A percentile compares a stretch with the other conserved stretches of the same genome.
These are phyloP conservation scores for Leccinellum luteum DNA, from an alignment of 768 basidiomycete species.

Conservation along the genomic window DNA sequence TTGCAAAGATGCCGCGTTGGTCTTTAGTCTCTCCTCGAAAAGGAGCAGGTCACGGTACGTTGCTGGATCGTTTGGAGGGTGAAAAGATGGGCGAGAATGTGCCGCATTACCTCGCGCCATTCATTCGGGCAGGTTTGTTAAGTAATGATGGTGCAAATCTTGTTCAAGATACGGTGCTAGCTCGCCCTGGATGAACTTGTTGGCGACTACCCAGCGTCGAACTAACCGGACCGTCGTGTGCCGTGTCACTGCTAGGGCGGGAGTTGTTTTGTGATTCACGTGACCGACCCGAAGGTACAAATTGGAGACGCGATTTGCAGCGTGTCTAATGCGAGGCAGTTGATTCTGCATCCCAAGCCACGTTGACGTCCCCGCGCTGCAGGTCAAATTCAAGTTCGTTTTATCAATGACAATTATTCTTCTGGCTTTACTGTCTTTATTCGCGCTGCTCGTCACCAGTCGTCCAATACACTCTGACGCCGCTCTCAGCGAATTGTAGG, in stretches of 20 bases:
- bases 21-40: conserved; percentile 96
- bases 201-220: not conserved
- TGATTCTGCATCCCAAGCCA: conserved; percentile 17
- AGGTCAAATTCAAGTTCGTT: not conserved
- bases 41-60: conserved; percentile 87
- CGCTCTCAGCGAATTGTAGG: conserved; percentile 29
- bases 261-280: conserved; percentile 17
- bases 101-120: conserved; percentile 25
- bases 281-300: conserved; percentile 19
- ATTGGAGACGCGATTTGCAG: conserved; percentile 20
- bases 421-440: conserved; percentile 38
- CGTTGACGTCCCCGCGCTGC: not conserved
- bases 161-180: not conserved
- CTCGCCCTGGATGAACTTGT: not conserved
- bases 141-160: not conserved
- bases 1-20: conserved; percentile 80
- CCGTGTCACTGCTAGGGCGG: not conserved
- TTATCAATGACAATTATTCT: conserved; percentile 37
- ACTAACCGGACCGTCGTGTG: conserved; percentile 5
- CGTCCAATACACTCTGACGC: conserved; percentile 35
- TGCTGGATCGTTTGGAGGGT: conserved; percentile 69
- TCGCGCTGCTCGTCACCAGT: conserved; percentile 45
- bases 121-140: conserved; percentile 7
- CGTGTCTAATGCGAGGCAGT: conserved; percentile 26
- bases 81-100: conserved; percentile 38